A percentile compares a stretch with the other conserved stretches of the same genome.
Conservation (phyloP, 1,139 yeast genomes). For the Sugiyamaella castrensis region DNA sequence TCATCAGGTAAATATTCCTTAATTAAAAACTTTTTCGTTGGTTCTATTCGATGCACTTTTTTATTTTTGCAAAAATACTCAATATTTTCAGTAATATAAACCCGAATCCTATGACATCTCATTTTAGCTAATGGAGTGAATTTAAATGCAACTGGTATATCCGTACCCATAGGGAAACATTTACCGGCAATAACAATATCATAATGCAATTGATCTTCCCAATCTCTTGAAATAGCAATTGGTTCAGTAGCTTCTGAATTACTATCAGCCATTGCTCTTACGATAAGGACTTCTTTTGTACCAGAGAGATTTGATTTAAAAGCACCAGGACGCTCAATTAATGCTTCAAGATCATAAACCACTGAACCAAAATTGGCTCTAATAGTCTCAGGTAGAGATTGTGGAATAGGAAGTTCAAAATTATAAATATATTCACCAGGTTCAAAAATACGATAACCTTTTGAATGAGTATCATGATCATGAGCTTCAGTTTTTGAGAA, state of each 20-base stretch:
- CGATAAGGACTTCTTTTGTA: slow-evolving; percentile 57
- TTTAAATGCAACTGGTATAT: slow-evolving; percentile 77
- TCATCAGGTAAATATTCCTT: slow-evolving; percentile 73
- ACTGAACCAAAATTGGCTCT: slow-evolving; percentile 80
- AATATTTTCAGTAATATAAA: slow-evolving; percentile 80
- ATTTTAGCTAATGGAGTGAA: slow-evolving; percentile 86
- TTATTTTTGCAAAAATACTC: slow-evolving; percentile 85
- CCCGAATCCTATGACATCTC: slow-evolving; percentile 77
- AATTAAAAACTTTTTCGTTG: slow-evolving; percentile 72
- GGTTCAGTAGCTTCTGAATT: slow-evolving; percentile 91
- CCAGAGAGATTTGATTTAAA: slow-evolving; percentile 76
- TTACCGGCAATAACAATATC: slow-evolving; percentile 89
- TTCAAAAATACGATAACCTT: slow-evolving; percentile 47
- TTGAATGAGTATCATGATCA: slow-evolving; percentile 33
- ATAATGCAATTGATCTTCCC: slow-evolving; percentile 90
- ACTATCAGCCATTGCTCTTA: slow-evolving; percentile 73
- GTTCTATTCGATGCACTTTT: slow-evolving; percentile 89
- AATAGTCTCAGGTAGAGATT: slow-evolving; percentile 78
- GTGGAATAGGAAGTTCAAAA: slow-evolving; percentile 84
- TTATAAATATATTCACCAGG: slow-evolving; percentile 92
- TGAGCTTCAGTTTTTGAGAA: slow-evolving; percentile 27
- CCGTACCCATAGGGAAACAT: slow-evolving; percentile 77
- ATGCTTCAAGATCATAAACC: slow-evolving; percentile 63
- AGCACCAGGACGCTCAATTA: slow-evolving; percentile 73
- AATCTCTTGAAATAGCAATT: slow-evolving; percentile 79